Percentiles rank a stretch among this genome's conserved stretches.
Evolutionary conservation across 257 asterid genomes (phyloP).

Genomic region (Jacaranda copaia): DNA sequence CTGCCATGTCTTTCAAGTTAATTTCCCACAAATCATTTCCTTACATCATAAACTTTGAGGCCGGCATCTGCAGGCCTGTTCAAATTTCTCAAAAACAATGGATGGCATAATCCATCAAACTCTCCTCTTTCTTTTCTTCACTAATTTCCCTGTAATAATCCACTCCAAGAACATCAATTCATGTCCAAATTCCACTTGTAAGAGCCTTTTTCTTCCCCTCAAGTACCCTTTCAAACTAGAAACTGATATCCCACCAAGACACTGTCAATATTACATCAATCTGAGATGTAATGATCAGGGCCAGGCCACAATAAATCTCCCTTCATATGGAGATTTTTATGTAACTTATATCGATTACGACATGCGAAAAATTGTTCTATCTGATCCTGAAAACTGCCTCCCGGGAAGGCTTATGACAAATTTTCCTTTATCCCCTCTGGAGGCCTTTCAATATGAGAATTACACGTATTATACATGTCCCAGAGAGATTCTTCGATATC

Average conservation of each 20-base stretch:
- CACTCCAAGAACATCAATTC: slow-evolving; percentile 32
- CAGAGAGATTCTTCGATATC: not conserved
- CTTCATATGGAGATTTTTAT: slow-evolving; percentile 41
- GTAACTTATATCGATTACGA: slow-evolving; percentile 36
- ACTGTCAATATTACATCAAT: slow-evolving; percentile 33
- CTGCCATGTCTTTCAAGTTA: too few relatives aligned
- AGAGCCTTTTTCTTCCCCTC: slow-evolving; percentile 8
- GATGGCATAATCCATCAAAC: not conserved
- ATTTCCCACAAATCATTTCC: slow-evolving; percentile 25
- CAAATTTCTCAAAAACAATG: slow-evolving; percentile 26
- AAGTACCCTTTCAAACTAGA: slow-evolving; percentile 52
- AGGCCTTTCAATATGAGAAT: slow-evolving; percentile 27
- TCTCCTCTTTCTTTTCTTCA: slow-evolving; percentile 35
- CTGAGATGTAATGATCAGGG: slow-evolving; percentile 38
- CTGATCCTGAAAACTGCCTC: slow-evolving; percentile 44
- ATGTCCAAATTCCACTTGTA: slow-evolving; percentile 43
- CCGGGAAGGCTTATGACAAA: slow-evolving; percentile 40
- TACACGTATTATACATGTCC: slow-evolving; percentile 46
- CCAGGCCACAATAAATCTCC: slow-evolving; percentile 37
- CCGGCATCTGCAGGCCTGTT: slow-evolving; percentile 15
- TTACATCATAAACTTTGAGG: slow-evolving; percentile 17
- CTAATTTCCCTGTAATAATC: slow-evolving; percentile 30
- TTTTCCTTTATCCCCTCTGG: slow-evolving; percentile 35
- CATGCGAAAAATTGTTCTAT: slow-evolving; percentile 24
- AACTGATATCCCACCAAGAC: slow-evolving; percentile 31